Conservation (phyloP, 164 flowering plant genomes). For the Magnolia officinalis region DNA sequence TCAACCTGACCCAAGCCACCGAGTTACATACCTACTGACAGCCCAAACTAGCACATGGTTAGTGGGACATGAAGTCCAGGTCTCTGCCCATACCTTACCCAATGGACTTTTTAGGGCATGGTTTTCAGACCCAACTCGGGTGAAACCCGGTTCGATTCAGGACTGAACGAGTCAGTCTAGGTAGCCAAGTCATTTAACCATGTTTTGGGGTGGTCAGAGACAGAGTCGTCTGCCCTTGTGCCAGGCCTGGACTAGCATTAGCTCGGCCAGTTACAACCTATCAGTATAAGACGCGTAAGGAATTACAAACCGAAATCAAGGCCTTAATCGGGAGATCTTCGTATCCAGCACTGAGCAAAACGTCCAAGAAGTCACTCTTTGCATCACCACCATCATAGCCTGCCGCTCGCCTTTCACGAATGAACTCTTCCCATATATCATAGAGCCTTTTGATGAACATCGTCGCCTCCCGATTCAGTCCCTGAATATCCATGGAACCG, state of each 20-base stretch:
- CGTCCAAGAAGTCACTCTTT: constrained; percentile 20
- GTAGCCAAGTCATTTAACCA: background rate
- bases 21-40: background rate
- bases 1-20: background rate
- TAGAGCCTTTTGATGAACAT: background rate
- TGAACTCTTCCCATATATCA: constrained; percentile 16
- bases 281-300: background rate
- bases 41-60: too few species aligned
- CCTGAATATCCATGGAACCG: constrained; percentile 13
- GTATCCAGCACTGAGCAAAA: constrained; percentile 12
- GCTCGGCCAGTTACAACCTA: too few species aligned
- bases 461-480: background rate
- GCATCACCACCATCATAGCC: background rate
- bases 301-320: constrained; percentile 14
- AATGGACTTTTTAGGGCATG: too few species aligned
- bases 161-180: background rate
- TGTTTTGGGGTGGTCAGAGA: background rate
- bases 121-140: too few species aligned
- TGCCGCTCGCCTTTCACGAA: constrained; percentile 10
- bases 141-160: background rate
- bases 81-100: too few species aligned
- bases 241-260: background rate
- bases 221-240: background rate
- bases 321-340: constrained; percentile 20
- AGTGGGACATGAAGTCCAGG: too few species aligned